Evolutionary conservation across 1,284 basidiomycete genomes (phyloP).

Genomic region (Papiliotrema fonsecae): DNA sequence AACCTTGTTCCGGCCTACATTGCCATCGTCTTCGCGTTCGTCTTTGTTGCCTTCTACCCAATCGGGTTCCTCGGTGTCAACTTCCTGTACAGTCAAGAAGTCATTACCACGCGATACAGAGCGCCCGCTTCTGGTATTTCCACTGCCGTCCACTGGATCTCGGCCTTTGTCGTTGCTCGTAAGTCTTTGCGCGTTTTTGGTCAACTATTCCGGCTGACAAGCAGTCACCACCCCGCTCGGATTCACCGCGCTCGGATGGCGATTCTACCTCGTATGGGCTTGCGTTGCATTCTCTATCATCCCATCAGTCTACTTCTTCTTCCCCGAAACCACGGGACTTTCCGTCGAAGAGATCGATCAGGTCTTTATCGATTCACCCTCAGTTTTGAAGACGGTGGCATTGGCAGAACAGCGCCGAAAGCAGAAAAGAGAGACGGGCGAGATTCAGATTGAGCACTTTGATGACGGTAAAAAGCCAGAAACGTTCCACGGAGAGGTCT

Average conservation of each 20-base stretch:
- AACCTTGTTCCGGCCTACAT: slow-evolving; percentile 25
- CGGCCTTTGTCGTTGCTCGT: slow-evolving; percentile 23
- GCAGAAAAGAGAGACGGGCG: slow-evolving; percentile 6
- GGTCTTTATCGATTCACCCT: slow-evolving; percentile 19
- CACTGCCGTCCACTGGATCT: slow-evolving; percentile 25
- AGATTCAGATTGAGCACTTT: neutral
- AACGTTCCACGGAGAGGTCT: no score
- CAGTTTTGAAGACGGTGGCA: slow-evolving; percentile 11
- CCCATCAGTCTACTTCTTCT: slow-evolving; percentile 30
- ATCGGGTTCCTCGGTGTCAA: slow-evolving; percentile 32
- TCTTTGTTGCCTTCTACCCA: slow-evolving; percentile 30
- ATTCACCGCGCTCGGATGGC: slow-evolving; percentile 20
- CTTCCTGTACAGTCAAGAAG: slow-evolving; percentile 30
- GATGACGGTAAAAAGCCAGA: neutral
- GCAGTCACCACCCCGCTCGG: slow-evolving; percentile 24
- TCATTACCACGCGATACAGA: slow-evolving; percentile 28
- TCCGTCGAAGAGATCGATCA: slow-evolving; percentile 30
- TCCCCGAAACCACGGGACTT: slow-evolving; percentile 31
- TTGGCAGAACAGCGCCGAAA: slow-evolving; percentile 10
- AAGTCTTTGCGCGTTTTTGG: neutral
- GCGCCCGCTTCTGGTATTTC: slow-evolving; percentile 30
- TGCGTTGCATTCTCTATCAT: slow-evolving; percentile 14
- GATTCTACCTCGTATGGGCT: slow-evolving; percentile 27
- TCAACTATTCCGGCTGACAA: neutral
- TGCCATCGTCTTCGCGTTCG: slow-evolving; percentile 29